Evolutionary conservation across 1,139 yeast species (phyloP).

Genomic region (Diutina pseudorugosa): DNA sequence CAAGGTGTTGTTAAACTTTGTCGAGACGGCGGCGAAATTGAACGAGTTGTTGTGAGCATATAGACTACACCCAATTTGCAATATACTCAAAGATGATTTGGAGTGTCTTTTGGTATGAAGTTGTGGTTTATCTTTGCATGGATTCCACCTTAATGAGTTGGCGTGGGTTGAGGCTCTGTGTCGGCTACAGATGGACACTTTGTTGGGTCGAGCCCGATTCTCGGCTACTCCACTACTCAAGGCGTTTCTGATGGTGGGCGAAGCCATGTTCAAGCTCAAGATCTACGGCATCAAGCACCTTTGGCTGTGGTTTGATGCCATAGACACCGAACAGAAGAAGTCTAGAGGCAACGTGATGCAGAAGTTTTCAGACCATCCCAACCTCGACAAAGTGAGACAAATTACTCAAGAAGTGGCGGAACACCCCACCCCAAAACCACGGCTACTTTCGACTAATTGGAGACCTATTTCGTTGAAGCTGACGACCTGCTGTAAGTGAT

Average conservation of each 20-base stretch:
- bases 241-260: conserved; percentile 64
- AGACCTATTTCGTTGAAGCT: conserved; percentile 35
- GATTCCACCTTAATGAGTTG: too few species aligned
- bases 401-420: conserved; percentile 31
- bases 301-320: conserved; percentile 49
- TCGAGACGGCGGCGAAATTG: too few species aligned
- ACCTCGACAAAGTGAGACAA: conserved; percentile 30
- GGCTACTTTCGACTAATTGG: conserved; percentile 44
- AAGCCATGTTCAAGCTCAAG: conserved; percentile 52
- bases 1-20: too few species aligned
- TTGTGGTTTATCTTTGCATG: too few species aligned
- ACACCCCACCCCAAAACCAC: conserved; percentile 66
- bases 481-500: conserved; percentile 54
- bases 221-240: conserved; percentile 38
- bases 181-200: conserved; percentile 38
- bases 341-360: conserved; percentile 50
- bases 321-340: conserved; percentile 40
- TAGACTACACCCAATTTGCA: too few species aligned
- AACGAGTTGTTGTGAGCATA: too few species aligned
- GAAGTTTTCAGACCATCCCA: conserved; percentile 41
- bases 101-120: too few species aligned
- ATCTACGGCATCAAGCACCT: conserved; percentile 79
- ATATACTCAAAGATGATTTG: too few species aligned
- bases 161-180: conserved; percentile 61
- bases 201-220: conserved; percentile 64